phyloP scores from a whole-genome alignment of 1,284 basidiomycete species.

The Moniliophthora roreri region DNA sequence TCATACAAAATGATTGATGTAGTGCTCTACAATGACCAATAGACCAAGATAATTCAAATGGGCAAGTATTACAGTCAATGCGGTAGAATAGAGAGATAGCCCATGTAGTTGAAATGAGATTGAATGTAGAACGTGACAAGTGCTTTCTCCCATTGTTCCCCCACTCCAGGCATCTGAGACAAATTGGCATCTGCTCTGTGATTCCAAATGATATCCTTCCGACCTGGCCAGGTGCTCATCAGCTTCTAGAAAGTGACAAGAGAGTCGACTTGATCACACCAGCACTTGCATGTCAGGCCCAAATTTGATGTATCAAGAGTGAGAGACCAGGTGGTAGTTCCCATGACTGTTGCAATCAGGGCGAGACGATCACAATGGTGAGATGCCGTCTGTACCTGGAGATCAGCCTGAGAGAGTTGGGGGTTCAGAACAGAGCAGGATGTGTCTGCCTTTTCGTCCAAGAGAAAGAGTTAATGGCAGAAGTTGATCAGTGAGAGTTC shows the following conservation, averaged over 20 bases:
- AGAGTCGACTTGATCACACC: neutral
- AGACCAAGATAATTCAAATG: too few species aligned
- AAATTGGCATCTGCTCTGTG: neutral
- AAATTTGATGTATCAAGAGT: too few species aligned
- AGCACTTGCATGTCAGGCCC: neutral
- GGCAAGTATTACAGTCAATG: neutral
- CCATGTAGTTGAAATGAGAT: neutral
- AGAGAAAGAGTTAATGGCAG: neutral
- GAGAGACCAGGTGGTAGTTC: too few species aligned
- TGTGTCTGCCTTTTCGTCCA: neutral
- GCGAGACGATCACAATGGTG: neutral
- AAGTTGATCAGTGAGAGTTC: conserved; percentile 7
- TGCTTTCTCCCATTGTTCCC: neutral
- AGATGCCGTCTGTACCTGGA: neutral
- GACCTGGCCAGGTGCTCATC: conserved; percentile 1
- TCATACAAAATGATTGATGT: too few species aligned
- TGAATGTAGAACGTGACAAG: neutral
- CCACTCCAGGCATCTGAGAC: neutral
- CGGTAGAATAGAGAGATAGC: neutral
- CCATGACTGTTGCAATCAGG: conserved; percentile 1
- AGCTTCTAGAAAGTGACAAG: neutral
- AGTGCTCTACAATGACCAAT: too few species aligned
- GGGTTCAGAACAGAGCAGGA: neutral
- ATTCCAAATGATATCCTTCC: neutral
- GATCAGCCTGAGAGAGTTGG: neutral